Percentiles rank a stretch among this genome's conserved stretches.
Evolutionary conservation across 306 rosid species (phyloP).

Genomic region (Prunus padus): DNA sequence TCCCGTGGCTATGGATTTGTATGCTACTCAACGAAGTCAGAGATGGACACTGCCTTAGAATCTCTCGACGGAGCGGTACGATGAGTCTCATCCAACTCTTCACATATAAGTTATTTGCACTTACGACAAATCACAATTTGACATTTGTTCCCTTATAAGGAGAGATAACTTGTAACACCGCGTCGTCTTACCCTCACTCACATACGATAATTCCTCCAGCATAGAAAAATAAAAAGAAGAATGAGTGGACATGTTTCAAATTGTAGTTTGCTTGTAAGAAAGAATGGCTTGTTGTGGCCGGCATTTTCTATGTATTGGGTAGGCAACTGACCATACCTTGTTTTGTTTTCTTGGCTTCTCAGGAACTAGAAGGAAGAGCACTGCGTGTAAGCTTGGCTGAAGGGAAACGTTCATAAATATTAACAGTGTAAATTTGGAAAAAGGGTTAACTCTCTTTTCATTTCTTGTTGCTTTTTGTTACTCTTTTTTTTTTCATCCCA

Average conservation of each 20-base stretch:
- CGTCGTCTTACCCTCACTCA: neutral
- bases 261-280: neutral
- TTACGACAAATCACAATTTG: neutral
- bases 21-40: slow-evolving; percentile 60
- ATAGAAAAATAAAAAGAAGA: neutral
- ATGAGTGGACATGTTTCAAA: neutral
- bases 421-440: slow-evolving; percentile 13
- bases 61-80: slow-evolving; percentile 66
- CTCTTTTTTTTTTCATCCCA: neutral
- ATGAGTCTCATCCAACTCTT: slow-evolving; percentile 1
- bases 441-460: slow-evolving; percentile 20
- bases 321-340: slow-evolving; percentile 1
- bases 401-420: slow-evolving; percentile 56
- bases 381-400: slow-evolving; percentile 88
- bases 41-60: slow-evolving; percentile 83
- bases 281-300: neutral
- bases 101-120: too few relatives aligned
- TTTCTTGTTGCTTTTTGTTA: slow-evolving; percentile 24
- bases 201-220: neutral
- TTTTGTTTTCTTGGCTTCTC: slow-evolving; percentile 18
- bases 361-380: slow-evolving; percentile 87
- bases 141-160: neutral
- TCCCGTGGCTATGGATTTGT: slow-evolving; percentile 95
- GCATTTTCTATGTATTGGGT: neutral
- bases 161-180: neutral